These are phyloP conservation scores for Scedosporium minutisporum DNA, from an alignment of 2,329 filamentous ascomycete species.

Conservation along the genomic window DNA sequence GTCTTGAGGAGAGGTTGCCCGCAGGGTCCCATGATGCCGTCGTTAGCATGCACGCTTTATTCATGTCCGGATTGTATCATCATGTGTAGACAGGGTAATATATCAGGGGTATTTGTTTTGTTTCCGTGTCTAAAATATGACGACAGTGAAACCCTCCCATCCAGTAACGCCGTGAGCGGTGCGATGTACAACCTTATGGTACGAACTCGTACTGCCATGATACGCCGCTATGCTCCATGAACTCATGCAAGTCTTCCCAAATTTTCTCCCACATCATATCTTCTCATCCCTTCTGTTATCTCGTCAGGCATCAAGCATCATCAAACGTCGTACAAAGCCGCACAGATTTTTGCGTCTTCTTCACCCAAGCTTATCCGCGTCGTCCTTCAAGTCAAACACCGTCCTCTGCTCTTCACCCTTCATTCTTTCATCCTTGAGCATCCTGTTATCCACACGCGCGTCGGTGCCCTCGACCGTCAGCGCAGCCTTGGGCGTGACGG, in stretches of 20 bases:
- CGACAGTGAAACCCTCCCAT: not conserved
- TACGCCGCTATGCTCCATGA: not conserved
- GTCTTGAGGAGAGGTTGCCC: slow-evolving; percentile 14
- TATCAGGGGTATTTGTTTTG: not conserved
- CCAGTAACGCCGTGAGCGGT: not conserved
- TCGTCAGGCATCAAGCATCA: not conserved
- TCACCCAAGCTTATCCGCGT: slow-evolving; percentile 67
- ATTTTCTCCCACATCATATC: slow-evolving; percentile 6
- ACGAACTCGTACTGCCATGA: not conserved
- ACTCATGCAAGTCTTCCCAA: not conserved
- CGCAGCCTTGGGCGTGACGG: slow-evolving; percentile 70
- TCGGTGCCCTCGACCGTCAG: slow-evolving; percentile 89
- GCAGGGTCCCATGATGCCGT: not conserved
- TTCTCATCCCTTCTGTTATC: not conserved
- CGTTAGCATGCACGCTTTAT: not conserved
- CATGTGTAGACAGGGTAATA: slow-evolving; percentile 5
- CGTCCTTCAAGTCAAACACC: slow-evolving; percentile 67
- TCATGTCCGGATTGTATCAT: slow-evolving; percentile 7
- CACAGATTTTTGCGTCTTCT: slow-evolving; percentile 14
- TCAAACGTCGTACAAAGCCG: not conserved
- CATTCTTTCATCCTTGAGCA: slow-evolving; percentile 85
- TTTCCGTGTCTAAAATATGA: not conserved
- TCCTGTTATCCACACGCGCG: slow-evolving; percentile 71
- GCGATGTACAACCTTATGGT: not conserved
- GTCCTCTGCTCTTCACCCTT: slow-evolving; percentile 44